Conservation (phyloP, 1,284 basidiomycete genomes). For the Marasmius sp. region DNA sequence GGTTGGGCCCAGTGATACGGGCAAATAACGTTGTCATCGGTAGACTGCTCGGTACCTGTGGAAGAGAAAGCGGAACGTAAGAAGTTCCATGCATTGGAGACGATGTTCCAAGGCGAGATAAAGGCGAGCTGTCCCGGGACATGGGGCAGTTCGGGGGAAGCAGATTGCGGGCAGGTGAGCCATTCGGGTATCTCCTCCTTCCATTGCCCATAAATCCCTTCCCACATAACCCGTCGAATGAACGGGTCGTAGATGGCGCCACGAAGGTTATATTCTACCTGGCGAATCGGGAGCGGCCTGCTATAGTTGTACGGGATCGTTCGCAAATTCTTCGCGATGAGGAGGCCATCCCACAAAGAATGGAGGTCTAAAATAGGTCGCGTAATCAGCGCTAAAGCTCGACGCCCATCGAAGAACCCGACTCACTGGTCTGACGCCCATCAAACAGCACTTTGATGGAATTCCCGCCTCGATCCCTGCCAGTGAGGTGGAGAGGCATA, state of each 20-base stretch:
- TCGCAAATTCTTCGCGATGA: constrained; percentile 82
- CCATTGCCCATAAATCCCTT: constrained; percentile 75
- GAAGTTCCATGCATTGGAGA: constrained; percentile 23
- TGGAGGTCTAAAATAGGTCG: constrained; percentile 62
- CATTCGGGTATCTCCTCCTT: constrained; percentile 55
- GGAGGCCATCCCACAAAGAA: constrained; percentile 80
- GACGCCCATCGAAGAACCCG: constrained; percentile 1
- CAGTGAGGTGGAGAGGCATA: constrained; percentile 87
- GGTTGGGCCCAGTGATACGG: constrained; percentile 76
- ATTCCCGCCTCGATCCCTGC: constrained; percentile 85
- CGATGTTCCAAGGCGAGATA: constrained; percentile 24
- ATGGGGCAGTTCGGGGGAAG: constrained; percentile 3
- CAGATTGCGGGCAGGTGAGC: constrained; percentile 61
- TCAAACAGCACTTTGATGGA: constrained; percentile 71
- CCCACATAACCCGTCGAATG: constrained; percentile 82
- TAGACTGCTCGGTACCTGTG: constrained; percentile 23
- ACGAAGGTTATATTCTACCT: constrained; percentile 73
- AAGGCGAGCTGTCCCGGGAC: constrained; percentile 13
- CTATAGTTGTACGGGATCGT: constrained; percentile 77
- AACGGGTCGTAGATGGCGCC: constrained; percentile 88
- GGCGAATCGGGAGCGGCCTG: constrained; percentile 56
- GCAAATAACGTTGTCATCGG: constrained; percentile 69
- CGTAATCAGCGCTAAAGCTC: background rate
- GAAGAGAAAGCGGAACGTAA: constrained; percentile 9
- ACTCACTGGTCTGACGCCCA: constrained; percentile 64